Evolutionary conservation across 106 monocot species (phyloP).

Genomic region (Xerophyta viscosa): DNA sequence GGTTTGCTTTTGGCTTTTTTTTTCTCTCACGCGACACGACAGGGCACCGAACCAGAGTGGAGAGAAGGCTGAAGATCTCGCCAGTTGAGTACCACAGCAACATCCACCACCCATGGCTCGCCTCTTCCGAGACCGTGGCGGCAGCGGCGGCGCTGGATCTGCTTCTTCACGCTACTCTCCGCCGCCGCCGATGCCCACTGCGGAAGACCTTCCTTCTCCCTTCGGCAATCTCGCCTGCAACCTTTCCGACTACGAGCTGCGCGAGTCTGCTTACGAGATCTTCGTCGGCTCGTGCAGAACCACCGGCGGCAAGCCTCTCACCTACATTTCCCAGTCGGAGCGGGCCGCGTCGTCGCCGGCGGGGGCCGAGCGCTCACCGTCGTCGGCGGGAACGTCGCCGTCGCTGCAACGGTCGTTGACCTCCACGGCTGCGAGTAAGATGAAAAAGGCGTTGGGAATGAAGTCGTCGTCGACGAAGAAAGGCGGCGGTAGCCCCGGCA

Average conservation of each 20-base stretch:
- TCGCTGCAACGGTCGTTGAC: slow-evolving; percentile 57
- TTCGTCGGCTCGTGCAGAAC: slow-evolving; percentile 23
- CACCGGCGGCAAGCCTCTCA: slow-evolving; percentile 17
- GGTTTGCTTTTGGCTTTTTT: no score
- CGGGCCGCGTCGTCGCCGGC: not conserved
- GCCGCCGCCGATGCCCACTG: not conserved
- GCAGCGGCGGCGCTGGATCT: slow-evolving; percentile 1
- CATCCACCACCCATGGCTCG: slow-evolving; percentile 28
- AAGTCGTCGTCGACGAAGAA: slow-evolving; percentile 32
- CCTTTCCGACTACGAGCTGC: slow-evolving; percentile 14
- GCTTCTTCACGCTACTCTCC: not conserved
- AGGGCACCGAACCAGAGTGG: no score
- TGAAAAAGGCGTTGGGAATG: slow-evolving; percentile 40
- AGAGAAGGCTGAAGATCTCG: no score
- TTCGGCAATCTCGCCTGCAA: slow-evolving; percentile 15
- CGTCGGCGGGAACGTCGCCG: slow-evolving; percentile 8
- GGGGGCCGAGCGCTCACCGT: slow-evolving; percentile 14
- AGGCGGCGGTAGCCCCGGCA: slow-evolving; percentile 14
- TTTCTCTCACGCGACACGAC: no score
- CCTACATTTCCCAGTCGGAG: slow-evolving; percentile 25
- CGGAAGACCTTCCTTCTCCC: slow-evolving; percentile 14
- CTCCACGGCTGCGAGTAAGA: slow-evolving; percentile 23
- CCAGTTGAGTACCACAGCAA: no score
- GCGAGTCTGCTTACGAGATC: slow-evolving; percentile 29
- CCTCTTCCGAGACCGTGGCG: slow-evolving; percentile 37